These are phyloP conservation scores for Calocera viscosa DNA, from an alignment of 768 basidiomycete species.

Conservation along the genomic window DNA sequence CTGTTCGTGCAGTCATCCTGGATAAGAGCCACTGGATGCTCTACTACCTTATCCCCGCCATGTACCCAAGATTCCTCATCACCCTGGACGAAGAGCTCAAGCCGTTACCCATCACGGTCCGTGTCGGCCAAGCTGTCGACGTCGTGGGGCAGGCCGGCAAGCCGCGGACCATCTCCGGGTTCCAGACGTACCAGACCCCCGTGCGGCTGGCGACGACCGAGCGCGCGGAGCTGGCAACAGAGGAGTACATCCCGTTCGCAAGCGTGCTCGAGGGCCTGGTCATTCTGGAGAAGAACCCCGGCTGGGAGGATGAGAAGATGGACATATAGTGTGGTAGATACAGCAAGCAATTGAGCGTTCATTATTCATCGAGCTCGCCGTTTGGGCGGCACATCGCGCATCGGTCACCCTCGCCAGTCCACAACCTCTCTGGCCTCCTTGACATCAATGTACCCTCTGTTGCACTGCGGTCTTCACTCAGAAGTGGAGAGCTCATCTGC, in stretches of 20 bases:
- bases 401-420: too few relatives aligned
- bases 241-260: constrained; percentile 86
- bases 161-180: constrained; percentile 88
- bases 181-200: constrained; percentile 96
- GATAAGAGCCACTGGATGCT: constrained; percentile 99
- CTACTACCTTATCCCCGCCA: constrained; percentile 87
- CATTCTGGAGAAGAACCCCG: constrained; percentile 82
- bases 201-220: constrained; percentile 91
- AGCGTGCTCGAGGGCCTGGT: constrained; percentile 88
- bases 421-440: too few relatives aligned
- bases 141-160: constrained; percentile 97
- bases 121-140: constrained; percentile 94
- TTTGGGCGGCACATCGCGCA: too few relatives aligned
- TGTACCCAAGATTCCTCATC: constrained; percentile 98
- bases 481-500: too few relatives aligned
- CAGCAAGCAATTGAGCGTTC: not conserved
- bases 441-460: too few relatives aligned
- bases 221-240: constrained; percentile 89
- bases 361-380: not conserved
- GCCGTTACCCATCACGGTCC: constrained; percentile 75
- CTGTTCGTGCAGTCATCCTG: constrained; percentile 55
- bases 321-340: constrained; percentile 11
- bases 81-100: constrained; percentile 88
- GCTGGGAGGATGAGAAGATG: constrained; percentile 24
- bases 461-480: too few relatives aligned